phyloP scores from a whole-genome alignment of 2,329 filamentous ascomycete genomes.

The Exophiala aquamarina region DNA sequence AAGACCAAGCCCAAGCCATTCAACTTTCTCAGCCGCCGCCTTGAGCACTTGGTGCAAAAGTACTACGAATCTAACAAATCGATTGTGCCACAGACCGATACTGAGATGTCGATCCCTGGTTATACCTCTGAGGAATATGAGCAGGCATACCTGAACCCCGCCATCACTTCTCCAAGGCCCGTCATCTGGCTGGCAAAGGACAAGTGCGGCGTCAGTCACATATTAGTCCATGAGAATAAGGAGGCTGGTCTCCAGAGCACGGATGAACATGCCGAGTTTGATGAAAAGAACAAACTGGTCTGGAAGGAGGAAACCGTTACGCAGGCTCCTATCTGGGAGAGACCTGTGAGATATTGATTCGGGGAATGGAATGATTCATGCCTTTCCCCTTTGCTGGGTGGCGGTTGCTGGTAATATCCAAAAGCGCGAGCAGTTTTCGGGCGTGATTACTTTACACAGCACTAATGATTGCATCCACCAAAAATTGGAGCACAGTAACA shows the following conservation, averaged over 20 bases:
- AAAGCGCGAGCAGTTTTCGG: too few species aligned
- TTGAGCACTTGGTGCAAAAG: constrained; percentile 18
- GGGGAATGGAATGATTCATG: background rate
- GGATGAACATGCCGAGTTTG: constrained; percentile 69
- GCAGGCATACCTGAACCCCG: constrained; percentile 73
- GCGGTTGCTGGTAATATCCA: too few species aligned
- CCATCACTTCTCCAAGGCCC: constrained; percentile 61
- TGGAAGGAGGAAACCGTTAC: constrained; percentile 55
- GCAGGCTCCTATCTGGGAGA: constrained; percentile 21
- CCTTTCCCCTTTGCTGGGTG: too few species aligned
- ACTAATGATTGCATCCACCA: too few species aligned
- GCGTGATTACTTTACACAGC: too few species aligned
- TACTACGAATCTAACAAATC: constrained; percentile 30
- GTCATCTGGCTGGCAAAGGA: constrained; percentile 82
- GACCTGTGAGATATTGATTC: constrained; percentile 20
- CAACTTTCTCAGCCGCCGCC: constrained; percentile 17
- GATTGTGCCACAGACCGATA: constrained; percentile 63
- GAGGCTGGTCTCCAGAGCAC: constrained; percentile 70
- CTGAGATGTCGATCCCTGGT: constrained; percentile 63
- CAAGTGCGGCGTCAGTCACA: constrained; percentile 67
- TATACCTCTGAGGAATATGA: constrained; percentile 63
- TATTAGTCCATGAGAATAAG: constrained; percentile 73
- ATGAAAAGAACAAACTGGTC: constrained; percentile 67
- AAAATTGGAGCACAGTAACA: too few species aligned
- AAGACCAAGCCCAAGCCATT: constrained; percentile 28